Evolutionary conservation across 805 yeast species (phyloP).

Genomic region (Pichia heedii): DNA sequence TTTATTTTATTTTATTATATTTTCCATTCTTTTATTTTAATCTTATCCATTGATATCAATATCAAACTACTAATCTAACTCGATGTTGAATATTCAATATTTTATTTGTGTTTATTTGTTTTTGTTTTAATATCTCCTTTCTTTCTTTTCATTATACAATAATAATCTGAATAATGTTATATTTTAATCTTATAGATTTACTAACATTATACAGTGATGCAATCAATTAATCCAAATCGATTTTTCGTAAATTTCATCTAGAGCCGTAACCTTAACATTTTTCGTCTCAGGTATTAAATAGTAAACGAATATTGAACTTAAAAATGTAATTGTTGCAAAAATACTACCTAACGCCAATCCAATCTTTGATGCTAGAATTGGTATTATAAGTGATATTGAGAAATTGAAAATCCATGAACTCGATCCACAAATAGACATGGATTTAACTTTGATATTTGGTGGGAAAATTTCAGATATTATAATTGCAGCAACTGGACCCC

Average conservation of each 20-base stretch:
- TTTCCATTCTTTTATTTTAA: too few species aligned
- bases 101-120: too few species aligned
- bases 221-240: too few species aligned
- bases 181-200: too few species aligned
- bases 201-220: too few species aligned
- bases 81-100: too few species aligned
- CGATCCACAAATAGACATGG: conserved; percentile 48
- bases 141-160: too few species aligned
- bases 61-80: too few species aligned
- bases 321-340: conserved; percentile 25
- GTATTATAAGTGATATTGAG: conserved; percentile 58
- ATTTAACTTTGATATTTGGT: conserved; percentile 46
- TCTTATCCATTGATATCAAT: too few species aligned
- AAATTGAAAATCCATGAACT: conserved; percentile 59
- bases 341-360: conserved; percentile 63
- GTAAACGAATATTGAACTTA: conserved; percentile 19
- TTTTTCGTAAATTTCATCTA: conserved; percentile 18
- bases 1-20: too few species aligned
- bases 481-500: conserved; percentile 68
- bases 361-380: conserved; percentile 50
- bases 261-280: conserved; percentile 13
- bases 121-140: too few species aligned
- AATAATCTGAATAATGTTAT: too few species aligned
- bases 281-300: conserved; percentile 28
- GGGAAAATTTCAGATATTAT: conserved; percentile 62